These are phyloP conservation scores for Dothistroma septosporum DNA, from an alignment of 2,329 filamentous ascomycete genomes.

Conservation along the genomic window DNA sequence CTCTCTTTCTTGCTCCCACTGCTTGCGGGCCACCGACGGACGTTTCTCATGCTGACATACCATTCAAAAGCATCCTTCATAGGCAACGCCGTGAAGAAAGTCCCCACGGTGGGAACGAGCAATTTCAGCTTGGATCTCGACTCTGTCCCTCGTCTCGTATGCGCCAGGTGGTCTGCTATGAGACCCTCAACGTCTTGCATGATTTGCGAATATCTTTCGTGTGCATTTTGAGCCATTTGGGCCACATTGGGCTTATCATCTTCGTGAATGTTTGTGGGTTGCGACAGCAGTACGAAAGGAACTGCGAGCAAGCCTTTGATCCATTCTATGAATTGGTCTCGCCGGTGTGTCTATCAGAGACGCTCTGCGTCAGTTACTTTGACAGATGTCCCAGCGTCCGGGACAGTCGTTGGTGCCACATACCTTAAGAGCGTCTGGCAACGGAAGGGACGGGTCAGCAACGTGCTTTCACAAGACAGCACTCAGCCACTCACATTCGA, in stretches of 20 bases:
- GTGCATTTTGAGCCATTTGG: conserved; percentile 70
- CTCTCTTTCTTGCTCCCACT: background rate
- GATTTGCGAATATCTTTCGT: conserved; percentile 88
- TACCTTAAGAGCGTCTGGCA: conserved; percentile 61
- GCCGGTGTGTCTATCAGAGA: conserved; percentile 67
- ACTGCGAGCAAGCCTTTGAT: conserved; percentile 87
- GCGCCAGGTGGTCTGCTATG: conserved; percentile 82
- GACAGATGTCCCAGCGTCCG: background rate
- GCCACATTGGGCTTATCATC: conserved; percentile 58
- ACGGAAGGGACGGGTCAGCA: conserved; percentile 6
- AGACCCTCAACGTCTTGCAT: conserved; percentile 89
- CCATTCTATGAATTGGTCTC: conserved; percentile 79
- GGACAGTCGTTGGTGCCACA: conserved; percentile 20
- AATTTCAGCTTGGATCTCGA: conserved; percentile 79
- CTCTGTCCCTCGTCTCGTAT: conserved; percentile 56
- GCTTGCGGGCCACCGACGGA: background rate
- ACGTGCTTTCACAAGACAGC: background rate
- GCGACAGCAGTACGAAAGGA: conserved; percentile 92
- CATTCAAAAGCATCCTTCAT: conserved; percentile 87
- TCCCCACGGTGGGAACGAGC: conserved; percentile 85
- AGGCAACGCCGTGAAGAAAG: conserved; percentile 84
- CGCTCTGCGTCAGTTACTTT: background rate
- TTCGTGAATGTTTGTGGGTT: conserved; percentile 83
- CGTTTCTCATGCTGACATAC: conserved; percentile 10
- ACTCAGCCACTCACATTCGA: conserved; percentile 33